A percentile compares a stretch with the other conserved stretches of the same genome.
These are phyloP conservation scores for Talaromyces atroroseus DNA, from an alignment of 2,329 filamentous ascomycete genomes.

Conservation along the genomic window DNA sequence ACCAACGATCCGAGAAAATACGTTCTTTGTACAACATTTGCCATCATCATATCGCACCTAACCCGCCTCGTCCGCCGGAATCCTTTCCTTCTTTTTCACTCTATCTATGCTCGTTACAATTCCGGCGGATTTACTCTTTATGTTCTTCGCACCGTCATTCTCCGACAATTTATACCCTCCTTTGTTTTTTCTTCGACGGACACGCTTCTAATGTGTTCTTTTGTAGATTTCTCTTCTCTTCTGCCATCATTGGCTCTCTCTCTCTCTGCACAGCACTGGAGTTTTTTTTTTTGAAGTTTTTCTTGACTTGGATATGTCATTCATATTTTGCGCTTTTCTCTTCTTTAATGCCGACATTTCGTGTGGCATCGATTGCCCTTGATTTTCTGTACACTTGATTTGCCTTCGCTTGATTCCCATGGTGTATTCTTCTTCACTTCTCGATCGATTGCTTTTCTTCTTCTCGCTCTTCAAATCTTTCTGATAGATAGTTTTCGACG, in stretches of 20 bases:
- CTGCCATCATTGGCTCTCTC: slow-evolving; percentile 5
- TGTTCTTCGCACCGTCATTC: background rate
- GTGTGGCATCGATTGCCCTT: background rate
- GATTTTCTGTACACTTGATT: slow-evolving; percentile 6
- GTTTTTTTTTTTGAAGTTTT: too few species aligned
- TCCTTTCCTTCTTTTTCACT: background rate
- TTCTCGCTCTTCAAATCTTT: slow-evolving; percentile 4
- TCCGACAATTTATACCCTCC: background rate
- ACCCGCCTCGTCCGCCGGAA: background rate
- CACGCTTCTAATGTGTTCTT: background rate
- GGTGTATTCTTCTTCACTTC: slow-evolving; percentile 10
- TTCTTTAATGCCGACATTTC: slow-evolving; percentile 5
- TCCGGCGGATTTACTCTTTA: background rate
- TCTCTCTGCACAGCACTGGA: slow-evolving; percentile 11
- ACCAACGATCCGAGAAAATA: slow-evolving; percentile 10
- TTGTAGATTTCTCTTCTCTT: slow-evolving; percentile 6
- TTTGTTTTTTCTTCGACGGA: background rate
- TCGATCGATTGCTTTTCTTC: slow-evolving; percentile 9
- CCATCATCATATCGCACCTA: background rate
- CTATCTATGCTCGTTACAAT: background rate
- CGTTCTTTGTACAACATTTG: slow-evolving; percentile 15
- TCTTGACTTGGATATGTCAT: slow-evolving; percentile 8
- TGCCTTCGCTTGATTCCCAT: slow-evolving; percentile 12
- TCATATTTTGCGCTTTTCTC: background rate
- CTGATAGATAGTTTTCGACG: slow-evolving; percentile 11